Evolutionary conservation across 2,329 filamentous ascomycete species (phyloP), one percentile per base, ranked within the genome.

Genomic region (Emergomyces africanus): DNA sequence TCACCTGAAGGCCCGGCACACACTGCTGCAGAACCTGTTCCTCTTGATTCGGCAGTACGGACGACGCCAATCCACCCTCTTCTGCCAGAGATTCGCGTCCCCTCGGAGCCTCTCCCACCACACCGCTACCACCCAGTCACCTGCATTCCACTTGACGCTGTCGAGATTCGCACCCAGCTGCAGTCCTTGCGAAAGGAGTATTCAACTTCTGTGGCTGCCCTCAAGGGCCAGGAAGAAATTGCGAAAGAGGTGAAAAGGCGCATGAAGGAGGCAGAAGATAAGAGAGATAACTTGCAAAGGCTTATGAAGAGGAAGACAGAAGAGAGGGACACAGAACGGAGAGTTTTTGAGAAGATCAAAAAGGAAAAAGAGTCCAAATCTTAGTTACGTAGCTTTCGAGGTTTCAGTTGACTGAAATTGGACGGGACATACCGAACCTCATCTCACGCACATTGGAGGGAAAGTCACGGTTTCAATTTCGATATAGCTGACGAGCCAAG

Each of bases 301-400:
- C 67, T 69, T 3, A 71, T 75, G 63, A 72, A 76, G 58, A 74
- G 74, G 63, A 76, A 76, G 62, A 67, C 68, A 14, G 74, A 74
- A 60, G 73, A 76, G 60, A 66, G 72, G 39, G 71, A 75, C 57
- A 74, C 68, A 4, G 74, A 76, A 62, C 67, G 74, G 65, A 75
- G 72, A 58, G 69, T 76, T 2, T 64, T 75, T 1, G 71, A 70
- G 53, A 76, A 75, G 57, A 74, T 71, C 50, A 73, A 74, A 59
- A 69, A 72, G 60, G 71, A 70, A 41, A 74, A 72, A 60, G 66
- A 65, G 55, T 57, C 37, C 5, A 55, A 33, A 39, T 18, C 37
- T 33, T 33, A 44, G n/a, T n/a, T n/a, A 25, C 39, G 3, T 33
- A 5, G 33, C 14, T 10, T 5, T 51, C 15, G 25, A 12, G 23